Base-by-base conservation (phyloP, 169 alveolate species). In the Eimeria tenella region DNA sequence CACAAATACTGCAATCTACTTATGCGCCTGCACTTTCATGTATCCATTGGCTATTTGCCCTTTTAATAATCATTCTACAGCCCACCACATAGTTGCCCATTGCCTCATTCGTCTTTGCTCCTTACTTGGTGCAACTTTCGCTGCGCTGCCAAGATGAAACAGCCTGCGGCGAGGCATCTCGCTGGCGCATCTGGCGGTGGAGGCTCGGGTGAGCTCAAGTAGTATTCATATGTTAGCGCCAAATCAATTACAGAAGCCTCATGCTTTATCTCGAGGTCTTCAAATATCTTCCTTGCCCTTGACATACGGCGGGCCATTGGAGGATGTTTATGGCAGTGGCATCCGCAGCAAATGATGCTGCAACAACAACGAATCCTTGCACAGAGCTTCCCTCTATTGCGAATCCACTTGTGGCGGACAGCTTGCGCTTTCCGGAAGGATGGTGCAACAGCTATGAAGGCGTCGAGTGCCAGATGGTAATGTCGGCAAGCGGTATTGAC, bases 221-320 rank as follows among this genome's bases (percentile, higher is more conserved):
- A 84, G 70, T 84, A 84, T 19, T 84, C 91, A 10, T 84, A 84
- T 19, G 91, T 84, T 19, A 84, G 63, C 21, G 91, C 91, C 13
- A 84, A 77, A 25, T 84, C 91, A 62, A 84, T 84, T 52, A 84
- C 70, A 13, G 65, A 84, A 21, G 91, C 91, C 21, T 84, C 91
- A 42, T 84, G 91, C 11, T 55, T 84, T 17, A 84, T 84, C 63
- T 84, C 91, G 31, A 84, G 79, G 25, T 84, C 91, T 71, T 84
- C 91, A 42, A 84, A 84, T 58, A 84, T 84, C 70, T 84, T 84
- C 21, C 91, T 60, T 42, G 91, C 91, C 42, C 91, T 58, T 11
- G 91, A 52, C 91, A 84, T 84, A 56, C 91, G 91, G 42, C 91
- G 75, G 81, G 91, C 91, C 91, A 84, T 84, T 84, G 91, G 91